phyloP scores from a whole-genome alignment of 768 basidiomycete species.

The Russula brevipes region DNA sequence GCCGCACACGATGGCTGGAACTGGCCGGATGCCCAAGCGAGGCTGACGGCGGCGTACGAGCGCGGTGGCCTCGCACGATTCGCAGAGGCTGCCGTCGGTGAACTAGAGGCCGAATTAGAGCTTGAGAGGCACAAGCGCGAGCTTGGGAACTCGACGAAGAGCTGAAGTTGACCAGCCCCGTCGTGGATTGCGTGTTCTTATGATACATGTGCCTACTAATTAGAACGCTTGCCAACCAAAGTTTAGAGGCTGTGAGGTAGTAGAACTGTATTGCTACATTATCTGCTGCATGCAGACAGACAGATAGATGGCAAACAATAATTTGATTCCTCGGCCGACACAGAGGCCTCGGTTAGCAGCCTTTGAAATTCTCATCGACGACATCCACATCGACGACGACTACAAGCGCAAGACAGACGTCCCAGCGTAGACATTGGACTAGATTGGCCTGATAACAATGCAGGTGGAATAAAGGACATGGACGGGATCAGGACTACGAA shows the following conservation, averaged over 20 bases:
- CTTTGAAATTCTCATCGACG: no score
- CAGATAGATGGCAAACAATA: no score
- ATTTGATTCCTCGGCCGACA: no score
- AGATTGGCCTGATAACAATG: not conserved
- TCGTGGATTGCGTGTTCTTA: no score
- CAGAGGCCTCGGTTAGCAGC: no score
- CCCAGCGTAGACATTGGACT: not conserved
- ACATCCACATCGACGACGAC: not conserved
- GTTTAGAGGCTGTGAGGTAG: no score
- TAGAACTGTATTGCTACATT: no score
- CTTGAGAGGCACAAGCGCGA: constrained; percentile 42
- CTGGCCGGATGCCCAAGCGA: constrained; percentile 49
- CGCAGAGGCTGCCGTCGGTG: constrained; percentile 47
- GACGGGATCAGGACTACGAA: no score
- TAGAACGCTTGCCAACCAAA: no score
- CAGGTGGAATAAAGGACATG: no score
- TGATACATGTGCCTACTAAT: no score
- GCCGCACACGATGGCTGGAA: constrained; percentile 37
- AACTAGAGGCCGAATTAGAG: constrained; percentile 54
- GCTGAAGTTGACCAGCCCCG: not conserved
- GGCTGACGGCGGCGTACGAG: constrained; percentile 53
- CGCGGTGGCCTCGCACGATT: constrained; percentile 53
- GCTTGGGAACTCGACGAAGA: constrained; percentile 14
- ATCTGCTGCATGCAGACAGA: no score
- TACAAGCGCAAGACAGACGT: not conserved